These are phyloP conservation scores for Drechmeria coniospora DNA, from an alignment of 2,329 filamentous ascomycete species.

Conservation along the genomic window DNA sequence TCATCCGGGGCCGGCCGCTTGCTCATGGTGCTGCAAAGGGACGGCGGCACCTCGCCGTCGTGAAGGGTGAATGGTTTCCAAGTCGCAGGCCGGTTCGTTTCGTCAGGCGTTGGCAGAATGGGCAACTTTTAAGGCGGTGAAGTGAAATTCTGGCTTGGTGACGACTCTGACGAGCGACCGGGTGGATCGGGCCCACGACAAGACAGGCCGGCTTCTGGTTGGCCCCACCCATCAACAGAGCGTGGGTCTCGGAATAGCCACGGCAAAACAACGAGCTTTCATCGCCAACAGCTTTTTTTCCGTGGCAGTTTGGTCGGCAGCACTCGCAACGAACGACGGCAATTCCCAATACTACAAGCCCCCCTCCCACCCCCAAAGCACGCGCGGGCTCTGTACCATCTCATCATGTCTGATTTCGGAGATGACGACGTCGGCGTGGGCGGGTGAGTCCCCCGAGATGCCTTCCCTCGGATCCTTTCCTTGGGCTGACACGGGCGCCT, in stretches of 20 bases:
- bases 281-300: conserved; percentile 1
- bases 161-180: no score
- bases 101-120: conserved; percentile 23
- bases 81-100: no score
- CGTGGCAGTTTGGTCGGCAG: no score
- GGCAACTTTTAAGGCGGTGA: conserved; percentile 17
- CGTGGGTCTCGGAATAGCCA: conserved; percentile 12
- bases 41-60: neutral
- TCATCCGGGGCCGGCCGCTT: conserved; percentile 16
- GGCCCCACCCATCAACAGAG: neutral
- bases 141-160: conserved; percentile 13
- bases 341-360: no score
- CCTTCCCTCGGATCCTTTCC: no score
- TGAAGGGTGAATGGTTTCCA: conserved; percentile 1
- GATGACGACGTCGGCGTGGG: conserved; percentile 46
- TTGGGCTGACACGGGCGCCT: no score
- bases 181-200: no score
- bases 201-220: no score
- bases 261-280: conserved; percentile 14
- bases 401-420: conserved; percentile 58
- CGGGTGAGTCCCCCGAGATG: conserved; percentile 28
- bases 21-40: conserved; percentile 13
- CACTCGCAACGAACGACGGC: no score
- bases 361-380: no score
- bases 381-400: neutral